Base-by-base conservation (phyloP, 805 yeast genomes). In the Sugiyamaella boreocaroliniensis region DNA sequence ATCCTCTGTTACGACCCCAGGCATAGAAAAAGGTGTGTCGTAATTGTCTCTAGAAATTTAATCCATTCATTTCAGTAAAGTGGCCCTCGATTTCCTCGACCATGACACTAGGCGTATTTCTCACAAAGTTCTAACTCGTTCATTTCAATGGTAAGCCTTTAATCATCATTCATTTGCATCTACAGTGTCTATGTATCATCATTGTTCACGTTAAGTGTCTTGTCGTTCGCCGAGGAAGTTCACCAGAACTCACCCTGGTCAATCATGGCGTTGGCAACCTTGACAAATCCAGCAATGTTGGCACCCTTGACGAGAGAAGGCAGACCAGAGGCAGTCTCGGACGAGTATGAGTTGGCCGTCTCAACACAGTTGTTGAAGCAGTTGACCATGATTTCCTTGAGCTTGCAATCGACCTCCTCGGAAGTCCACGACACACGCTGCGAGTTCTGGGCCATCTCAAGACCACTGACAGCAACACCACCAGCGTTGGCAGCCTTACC, bases 401-500 rank as follows among this genome's bases (percentile, higher is more conserved):
- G 82, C 75, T 87, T 89, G 58, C 73, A 71, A 74, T 92, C 98
- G 64, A 92, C 98, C 76, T 88, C 89, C 78, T 89, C 97, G 55
- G 83, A 65, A 59, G 96, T 80, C 97, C 98, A 93, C 62, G 76
- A 73, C 61, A 83, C 81, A 79, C 97, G 86, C 71, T 86, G 95
- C 55, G 97, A 88, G 87, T 92, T 93, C 79, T 92, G 99, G 61
- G 98, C 97, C 99, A 92, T 93, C 80, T 92, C 99, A 62, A 92
- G 81, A 69, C 97, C 98, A 55, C 97, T 89, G 54, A 90, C 97
- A 55, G 97, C 96, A 65, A 92, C 99, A 83, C 99, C 99, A 77
- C 98, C 99, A 77, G 95, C 86, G 83, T 92, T 92, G 68, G 97
- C 92, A 64, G 97, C 97, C 82, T 92, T 92, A 76, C 97, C 98